Evolutionary conservation across 768 basidiomycete genomes (phyloP), one percentile per base, ranked within the genome.

Genomic region (Auricularia cornea): DNA sequence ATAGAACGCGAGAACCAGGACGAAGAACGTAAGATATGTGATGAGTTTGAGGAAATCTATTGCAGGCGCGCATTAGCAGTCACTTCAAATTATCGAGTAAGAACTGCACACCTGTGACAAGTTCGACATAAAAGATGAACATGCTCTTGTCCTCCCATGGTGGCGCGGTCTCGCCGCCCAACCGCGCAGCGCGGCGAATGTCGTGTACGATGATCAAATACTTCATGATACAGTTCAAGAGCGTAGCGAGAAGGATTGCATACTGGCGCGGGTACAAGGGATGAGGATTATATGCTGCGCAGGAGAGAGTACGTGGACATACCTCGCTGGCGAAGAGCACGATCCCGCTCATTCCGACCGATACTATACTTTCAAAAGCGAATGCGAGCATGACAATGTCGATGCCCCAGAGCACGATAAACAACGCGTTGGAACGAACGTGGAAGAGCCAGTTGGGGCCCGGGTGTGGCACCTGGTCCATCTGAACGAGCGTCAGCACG

Each of bases 121-220:
- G 77, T 71, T 98, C 97, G 63, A 98, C 86, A 72, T 98, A 98
- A 78, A 97, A 98, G 10, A 90, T 79, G 81, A 87, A 95, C 87
- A 98, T 95, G 78, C 92, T 94, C 80, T 98, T 98, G 71, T 94
- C 89, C 74, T 99, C 95, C 97, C 97, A 98, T 57, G 88, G 84
- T 66, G 94, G 88, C 2, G 90, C 86, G 73, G 89, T 89, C 73
- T 90, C 91, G 32, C 90, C 90, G 40, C 92, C 92, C 63, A 88
- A 76, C 60, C 80, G 78, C 59, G 85, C 83, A 2, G 94, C 93
- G 28, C 92, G 82, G 31, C 91, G 81, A 57, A 94, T 75, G 72
- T 99, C 97, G 65, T 90, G 82, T 18, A 88, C 74, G 51, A 89
- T 92, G 60, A 98, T 83, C 23, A 83, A 67, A 72, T 98, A 98